Percentiles rank a stretch among this genome's conserved stretches.
Conservation (phyloP, 805 yeast species). For the Yarrowia porcina region DNA sequence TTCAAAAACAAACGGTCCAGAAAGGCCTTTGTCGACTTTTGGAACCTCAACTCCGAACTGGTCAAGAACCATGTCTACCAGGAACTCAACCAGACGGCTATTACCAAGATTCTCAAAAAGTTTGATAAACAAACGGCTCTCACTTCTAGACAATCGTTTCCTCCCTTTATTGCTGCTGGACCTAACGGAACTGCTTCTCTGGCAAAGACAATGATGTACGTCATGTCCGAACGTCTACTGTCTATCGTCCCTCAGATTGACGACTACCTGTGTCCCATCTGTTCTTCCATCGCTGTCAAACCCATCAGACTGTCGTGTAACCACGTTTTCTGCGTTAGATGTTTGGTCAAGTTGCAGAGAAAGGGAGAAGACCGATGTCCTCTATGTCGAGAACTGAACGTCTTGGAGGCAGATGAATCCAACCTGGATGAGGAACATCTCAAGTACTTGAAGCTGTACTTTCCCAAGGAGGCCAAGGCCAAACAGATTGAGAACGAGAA, state of each 20-base stretch:
- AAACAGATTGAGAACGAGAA: slow-evolving; percentile 55
- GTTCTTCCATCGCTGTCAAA: slow-evolving; percentile 65
- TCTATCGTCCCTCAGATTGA: slow-evolving; percentile 68
- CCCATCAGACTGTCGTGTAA: slow-evolving; percentile 64
- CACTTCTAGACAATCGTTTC: slow-evolving; percentile 43
- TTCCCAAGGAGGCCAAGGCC: slow-evolving; percentile 64
- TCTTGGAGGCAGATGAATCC: slow-evolving; percentile 54
- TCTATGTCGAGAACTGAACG: slow-evolving; percentile 54
- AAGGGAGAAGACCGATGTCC: slow-evolving; percentile 62
- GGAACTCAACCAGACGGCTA: slow-evolving; percentile 59
- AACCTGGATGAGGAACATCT: slow-evolving; percentile 57
- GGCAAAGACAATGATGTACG: slow-evolving; percentile 51
- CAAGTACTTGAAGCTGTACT: slow-evolving; percentile 53
- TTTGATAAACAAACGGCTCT: slow-evolving; percentile 70
- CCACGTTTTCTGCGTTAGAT: slow-evolving; percentile 70
- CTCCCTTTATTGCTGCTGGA: slow-evolving; percentile 44
- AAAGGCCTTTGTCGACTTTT: slow-evolving; percentile 49
- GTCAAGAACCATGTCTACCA: slow-evolving; percentile 59
- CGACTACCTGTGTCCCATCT: slow-evolving; percentile 72
- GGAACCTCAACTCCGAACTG: slow-evolving; percentile 52
- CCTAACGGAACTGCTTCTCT: slow-evolving; percentile 50
- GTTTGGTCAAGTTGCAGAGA: slow-evolving; percentile 65
- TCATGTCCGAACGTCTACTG: slow-evolving; percentile 51
- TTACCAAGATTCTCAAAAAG: slow-evolving; percentile 66
- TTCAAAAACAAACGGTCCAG: slow-evolving; percentile 50